Evolutionary conservation across 2,329 filamentous ascomycete species (phyloP).

Genomic region (Penicillium sp.): DNA sequence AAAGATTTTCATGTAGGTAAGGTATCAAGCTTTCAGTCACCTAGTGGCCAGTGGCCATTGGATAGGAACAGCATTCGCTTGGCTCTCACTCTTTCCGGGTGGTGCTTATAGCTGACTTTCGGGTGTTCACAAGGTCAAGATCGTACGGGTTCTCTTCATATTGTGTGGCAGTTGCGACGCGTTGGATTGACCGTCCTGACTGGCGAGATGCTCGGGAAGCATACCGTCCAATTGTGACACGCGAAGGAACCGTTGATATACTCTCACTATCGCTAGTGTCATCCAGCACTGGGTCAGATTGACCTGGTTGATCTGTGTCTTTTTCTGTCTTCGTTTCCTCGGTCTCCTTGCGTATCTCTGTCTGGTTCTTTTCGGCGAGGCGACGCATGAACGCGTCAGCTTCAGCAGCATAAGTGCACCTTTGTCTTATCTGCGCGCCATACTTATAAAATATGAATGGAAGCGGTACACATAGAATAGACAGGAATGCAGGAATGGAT

Average conservation of each 20-base stretch:
- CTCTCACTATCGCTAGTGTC: constrained; percentile 19
- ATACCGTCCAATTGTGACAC: constrained; percentile 16
- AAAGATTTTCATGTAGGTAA: too few relatives aligned
- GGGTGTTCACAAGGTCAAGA: constrained; percentile 30
- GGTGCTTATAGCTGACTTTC: constrained; percentile 26
- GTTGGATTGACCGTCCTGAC: constrained; percentile 24
- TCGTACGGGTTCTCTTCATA: constrained; percentile 34
- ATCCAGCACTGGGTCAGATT: constrained; percentile 2
- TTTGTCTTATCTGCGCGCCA: constrained; percentile 39
- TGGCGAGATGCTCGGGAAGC: constrained; percentile 23
- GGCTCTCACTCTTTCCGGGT: constrained; percentile 16
- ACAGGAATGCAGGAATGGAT: constrained; percentile 49
- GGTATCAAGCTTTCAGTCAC: too few relatives aligned
- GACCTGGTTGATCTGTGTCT: not conserved
- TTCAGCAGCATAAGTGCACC: constrained; percentile 43
- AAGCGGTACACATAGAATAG: constrained; percentile 45
- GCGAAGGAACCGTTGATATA: constrained; percentile 25
- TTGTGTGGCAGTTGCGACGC: constrained; percentile 22
- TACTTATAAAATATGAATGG: constrained; percentile 48
- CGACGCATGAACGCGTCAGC: constrained; percentile 35
- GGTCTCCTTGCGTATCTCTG: constrained; percentile 10
- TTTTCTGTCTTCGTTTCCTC: constrained; percentile 9
- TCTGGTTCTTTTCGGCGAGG: constrained; percentile 26
- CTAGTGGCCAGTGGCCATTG: too few relatives aligned
- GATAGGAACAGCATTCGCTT: too few relatives aligned